phyloP scores from a whole-genome alignment of 805 yeast species.

The Maudiozyma bulderi region DNA sequence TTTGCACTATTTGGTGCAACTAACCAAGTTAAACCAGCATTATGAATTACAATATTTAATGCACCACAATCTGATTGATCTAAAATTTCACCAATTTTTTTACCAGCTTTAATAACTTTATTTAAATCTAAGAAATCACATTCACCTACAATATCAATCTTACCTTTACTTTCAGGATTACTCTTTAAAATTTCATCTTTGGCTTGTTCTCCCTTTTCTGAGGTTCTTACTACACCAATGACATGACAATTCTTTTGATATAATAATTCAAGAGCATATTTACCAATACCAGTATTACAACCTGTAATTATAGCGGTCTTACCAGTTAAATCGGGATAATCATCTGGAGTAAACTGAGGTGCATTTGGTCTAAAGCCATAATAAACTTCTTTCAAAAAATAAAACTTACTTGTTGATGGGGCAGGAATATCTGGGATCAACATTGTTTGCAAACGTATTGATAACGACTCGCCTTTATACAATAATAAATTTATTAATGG shows the following conservation, averaged over 20 bases:
- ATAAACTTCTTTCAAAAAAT: slow-evolving; percentile 11
- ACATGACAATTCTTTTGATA: slow-evolving; percentile 29
- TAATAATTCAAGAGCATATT: slow-evolving; percentile 17
- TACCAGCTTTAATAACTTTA: slow-evolving; percentile 26
- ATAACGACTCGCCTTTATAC: no score
- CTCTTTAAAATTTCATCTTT: slow-evolving; percentile 21
- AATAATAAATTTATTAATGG: background rate
- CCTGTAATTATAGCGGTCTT: slow-evolving; percentile 35
- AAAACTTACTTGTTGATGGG: slow-evolving; percentile 11
- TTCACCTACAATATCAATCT: slow-evolving; percentile 18
- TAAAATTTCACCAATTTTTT: slow-evolving; percentile 8
- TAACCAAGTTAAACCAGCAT: slow-evolving; percentile 30
- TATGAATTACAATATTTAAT: slow-evolving; percentile 27
- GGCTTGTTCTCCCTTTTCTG: slow-evolving; percentile 28
- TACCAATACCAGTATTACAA: slow-evolving; percentile 32
- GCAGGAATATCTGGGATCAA: slow-evolving; percentile 10
- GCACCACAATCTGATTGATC: slow-evolving; percentile 9
- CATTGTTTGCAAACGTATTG: background rate
- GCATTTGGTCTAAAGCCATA: slow-evolving; percentile 19
- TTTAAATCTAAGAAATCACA: slow-evolving; percentile 34
- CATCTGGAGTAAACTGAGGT: slow-evolving; percentile 24
- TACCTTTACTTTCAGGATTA: slow-evolving; percentile 19
- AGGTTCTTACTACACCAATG: slow-evolving; percentile 28
- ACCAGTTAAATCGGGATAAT: slow-evolving; percentile 31
- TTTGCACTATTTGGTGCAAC: slow-evolving; percentile 23